Evolutionary conservation across 768 basidiomycete species (phyloP).

Genomic region (Suillus placidus): DNA sequence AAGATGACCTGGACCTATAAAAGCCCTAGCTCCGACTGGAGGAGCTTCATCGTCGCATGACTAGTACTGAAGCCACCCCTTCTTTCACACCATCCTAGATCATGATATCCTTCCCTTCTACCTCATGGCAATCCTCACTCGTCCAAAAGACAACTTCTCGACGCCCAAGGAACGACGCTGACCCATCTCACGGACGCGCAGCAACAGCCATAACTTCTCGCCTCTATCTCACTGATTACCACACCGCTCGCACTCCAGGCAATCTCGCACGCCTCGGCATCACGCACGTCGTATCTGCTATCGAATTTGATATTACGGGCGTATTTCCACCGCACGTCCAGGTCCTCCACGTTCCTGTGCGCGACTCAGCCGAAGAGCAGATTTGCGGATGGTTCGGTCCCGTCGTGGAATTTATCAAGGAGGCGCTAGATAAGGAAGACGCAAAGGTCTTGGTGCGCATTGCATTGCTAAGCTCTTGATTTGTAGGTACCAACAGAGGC

Average conservation of each 20-base stretch:
- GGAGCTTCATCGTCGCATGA: not conserved
- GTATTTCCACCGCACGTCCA: constrained; percentile 37
- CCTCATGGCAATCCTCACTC: constrained; percentile 33
- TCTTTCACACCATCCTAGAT: not conserved
- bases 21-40: constrained; percentile 11
- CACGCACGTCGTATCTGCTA: constrained; percentile 71
- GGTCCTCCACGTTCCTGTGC: constrained; percentile 54
- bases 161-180: constrained; percentile 12
- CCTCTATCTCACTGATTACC: constrained; percentile 66
- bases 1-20: not conserved
- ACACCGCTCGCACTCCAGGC: constrained; percentile 52
- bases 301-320: constrained; percentile 45
- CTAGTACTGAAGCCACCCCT: not conserved
- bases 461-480: constrained; percentile 1
- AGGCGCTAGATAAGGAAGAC: constrained; percentile 45
- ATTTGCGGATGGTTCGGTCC: constrained; percentile 48
- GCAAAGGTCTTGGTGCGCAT: constrained; percentile 53
- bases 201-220: constrained; percentile 43
- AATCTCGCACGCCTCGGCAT: constrained; percentile 60
- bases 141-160: constrained; percentile 21
- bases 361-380: constrained; percentile 43
- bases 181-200: constrained; percentile 22
- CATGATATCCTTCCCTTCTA: constrained; percentile 38
- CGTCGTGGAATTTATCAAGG: constrained; percentile 56
- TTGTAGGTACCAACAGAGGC: constrained; percentile 7